Base-by-base conservation (phyloP, 306 rosid genomes). In the Dicorynia guianensis region DNA sequence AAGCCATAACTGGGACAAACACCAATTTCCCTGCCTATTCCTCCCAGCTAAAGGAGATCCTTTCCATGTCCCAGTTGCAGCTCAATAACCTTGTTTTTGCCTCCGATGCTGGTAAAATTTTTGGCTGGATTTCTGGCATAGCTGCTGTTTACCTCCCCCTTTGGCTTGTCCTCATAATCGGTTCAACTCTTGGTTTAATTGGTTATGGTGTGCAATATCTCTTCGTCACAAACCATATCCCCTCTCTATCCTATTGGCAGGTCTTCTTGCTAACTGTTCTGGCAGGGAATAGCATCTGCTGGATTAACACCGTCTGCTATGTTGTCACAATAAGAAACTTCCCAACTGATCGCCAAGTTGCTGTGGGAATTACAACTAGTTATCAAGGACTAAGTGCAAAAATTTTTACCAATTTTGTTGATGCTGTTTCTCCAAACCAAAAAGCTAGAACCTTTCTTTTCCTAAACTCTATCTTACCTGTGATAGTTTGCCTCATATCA, bases 61-160 rank as follows among this genome's bases (percentile, higher is more conserved):
- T 89, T 74, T 82, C 90, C 59, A 72, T 93, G 6, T 89, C 98
- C 20, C 98, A 93, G 36, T 14, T 93, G 7, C 88, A 90, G 67
- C 92, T 93, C 87, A 93, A 93, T 70, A 93, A 84, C 83, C 91
- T 93, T 34, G 98, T 94, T 49, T 93, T 90, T n/a, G 98, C 98
- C 69, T 93, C 98, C 6, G 98, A 93, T 9, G 95, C 96, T 0
- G 98, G 98, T 2, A 93, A 93, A 61, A 87, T 93, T 9, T 62
- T 93, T 2, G 98, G 95, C 20, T 90, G 81, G 66, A 57, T 90
- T 35, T 78, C 98, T 1, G 98, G 98, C 48, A 5, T 93, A 8
- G 98, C 98, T 8, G 71, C 89, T 13, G 3, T 77, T 7, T 61
- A 86, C 80, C 85, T 93, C 1, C 98, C 98, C 20, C 86, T 93